phyloP scores from a whole-genome alignment of 2,329 filamentous ascomycete genomes.

The Cytospora mali region DNA sequence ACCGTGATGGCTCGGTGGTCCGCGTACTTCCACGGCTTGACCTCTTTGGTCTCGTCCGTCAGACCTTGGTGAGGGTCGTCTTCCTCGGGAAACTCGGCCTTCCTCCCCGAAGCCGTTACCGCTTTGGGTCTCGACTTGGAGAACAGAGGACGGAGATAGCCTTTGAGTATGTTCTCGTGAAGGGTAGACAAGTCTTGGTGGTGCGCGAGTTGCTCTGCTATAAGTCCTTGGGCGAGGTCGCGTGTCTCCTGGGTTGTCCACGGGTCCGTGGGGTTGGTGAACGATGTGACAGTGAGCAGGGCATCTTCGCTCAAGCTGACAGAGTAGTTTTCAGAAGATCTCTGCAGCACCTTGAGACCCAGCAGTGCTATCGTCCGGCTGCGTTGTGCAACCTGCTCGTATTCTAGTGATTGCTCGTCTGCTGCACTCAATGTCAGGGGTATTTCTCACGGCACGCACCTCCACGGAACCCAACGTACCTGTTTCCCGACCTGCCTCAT shows the following conservation, averaged over 20 bases:
- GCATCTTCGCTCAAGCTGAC: slow-evolving; percentile 31
- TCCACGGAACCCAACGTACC: slow-evolving; percentile 4
- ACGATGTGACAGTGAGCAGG: slow-evolving; percentile 40
- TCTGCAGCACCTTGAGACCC: slow-evolving; percentile 14
- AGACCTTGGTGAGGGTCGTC: slow-evolving; percentile 41
- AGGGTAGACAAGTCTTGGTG: slow-evolving; percentile 44
- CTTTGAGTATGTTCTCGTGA: slow-evolving; percentile 59
- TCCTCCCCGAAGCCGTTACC: slow-evolving; percentile 61
- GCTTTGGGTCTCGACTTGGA: slow-evolving; percentile 54
- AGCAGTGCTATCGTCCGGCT: slow-evolving; percentile 15
- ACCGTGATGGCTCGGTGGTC: slow-evolving; percentile 55
- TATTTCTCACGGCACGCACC: background rate
- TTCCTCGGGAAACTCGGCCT: slow-evolving; percentile 48
- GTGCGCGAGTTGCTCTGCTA: slow-evolving; percentile 35
- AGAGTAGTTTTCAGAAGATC: background rate
- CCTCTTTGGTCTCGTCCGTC: slow-evolving; percentile 42
- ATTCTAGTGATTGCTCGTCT: slow-evolving; percentile 17
- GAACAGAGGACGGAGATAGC: slow-evolving; percentile 70
- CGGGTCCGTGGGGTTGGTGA: slow-evolving; percentile 33
- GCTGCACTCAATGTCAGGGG: background rate
- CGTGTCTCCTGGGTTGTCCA: slow-evolving; percentile 38
- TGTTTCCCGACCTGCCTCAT: background rate
- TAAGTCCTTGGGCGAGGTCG: slow-evolving; percentile 36
- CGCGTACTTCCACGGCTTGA: slow-evolving; percentile 65
- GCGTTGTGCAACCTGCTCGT: slow-evolving; percentile 15